Base-by-base conservation (phyloP, 2,329 filamentous ascomycete genomes). In the Fusarium albosuccineum region DNA sequence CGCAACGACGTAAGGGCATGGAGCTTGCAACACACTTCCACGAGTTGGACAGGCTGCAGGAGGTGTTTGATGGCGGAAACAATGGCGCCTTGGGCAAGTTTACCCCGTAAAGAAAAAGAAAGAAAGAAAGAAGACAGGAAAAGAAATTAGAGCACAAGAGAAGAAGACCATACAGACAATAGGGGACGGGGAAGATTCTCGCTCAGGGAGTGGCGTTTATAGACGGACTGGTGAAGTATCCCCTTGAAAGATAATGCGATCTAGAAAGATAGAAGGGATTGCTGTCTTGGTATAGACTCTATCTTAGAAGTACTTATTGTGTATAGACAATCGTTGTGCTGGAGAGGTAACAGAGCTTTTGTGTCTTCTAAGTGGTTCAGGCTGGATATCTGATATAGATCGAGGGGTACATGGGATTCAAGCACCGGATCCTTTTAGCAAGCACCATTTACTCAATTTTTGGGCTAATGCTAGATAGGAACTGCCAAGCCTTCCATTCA, bases 11-110 rank as follows among this genome's bases (percentile, higher is more conserved):
- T 42, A 82, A 81, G 71, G 88, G 88, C 2, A 81, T 89, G 78
- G 79, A 83, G 69, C 81, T 83, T 64, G 87, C 86, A 0, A 75
- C 79, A 63, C 83, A 88, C 64, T 88, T 90, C 70, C 83, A 84
- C 2, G 83, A 83, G 27, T 76, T 91, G 41, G 88, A 91, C 51
- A 82, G 80, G 3, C 74, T 87, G 26, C 81, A 85, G 36, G 71
- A 75, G n/a, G 67, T 82, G 52, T 88, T 89, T 68, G 82, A 88
- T 50, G 84, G 85, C 7, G 86, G 85, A 3, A 80, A 82, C 59
- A 73, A 83, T 14, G 85, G 85, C 1, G 84, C 85, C 1, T 71
- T 89, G 62, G 85, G 83, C 7, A 78, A 74, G 29, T 88, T 86
- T 54, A 78, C 80, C 5, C 74, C 82, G 13, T 82, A 80, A 61